Base-by-base conservation (phyloP, 306 rosid species). In the Medicago truncatula region DNA sequence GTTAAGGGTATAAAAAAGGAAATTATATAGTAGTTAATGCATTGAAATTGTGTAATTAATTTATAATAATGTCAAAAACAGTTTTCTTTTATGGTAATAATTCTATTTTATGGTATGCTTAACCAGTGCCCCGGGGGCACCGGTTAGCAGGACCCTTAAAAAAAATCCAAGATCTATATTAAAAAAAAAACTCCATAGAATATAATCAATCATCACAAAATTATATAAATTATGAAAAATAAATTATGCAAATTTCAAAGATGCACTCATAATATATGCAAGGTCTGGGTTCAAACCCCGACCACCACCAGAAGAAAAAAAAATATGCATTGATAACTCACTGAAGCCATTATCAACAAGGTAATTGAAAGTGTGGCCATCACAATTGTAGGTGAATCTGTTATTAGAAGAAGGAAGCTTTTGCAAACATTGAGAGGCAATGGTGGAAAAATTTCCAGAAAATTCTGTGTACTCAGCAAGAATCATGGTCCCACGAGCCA, bases 281-380 rank as follows among this genome's bases (percentile, higher is more conserved):
- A n/a, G n/a, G n/a, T n/a, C n/a, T n/a, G n/a, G n/a, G n/a, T n/a
- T n/a, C n/a, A n/a, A n/a, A n/a, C n/a, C n/a, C n/a, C n/a, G n/a
- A n/a, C n/a, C n/a, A n/a, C n/a, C n/a, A n/a, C n/a, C n/a, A n/a
- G n/a, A n/a, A n/a, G n/a, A n/a, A n/a, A n/a, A n/a, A n/a, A n/a
- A n/a, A n/a, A n/a, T n/a, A n/a, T n/a, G n/a, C 7, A 66, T 25
- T 18, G 0, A 65, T 43, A 15, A 83, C 93, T 2, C 76, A 94
- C 98, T 91, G 81, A 94, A 91, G 75, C 98, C 98, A 52, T 85
- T 87, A 58, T 94, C 91, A 81, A 85, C 94, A 78, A 94, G 98
- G 80, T 91, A 94, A 79, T 94, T 94, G 91, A 94, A 94, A 70
- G 98, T 94, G 87, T 94, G 98, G 36, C 95, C 97, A 47, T 91